phyloP scores from a whole-genome alignment of 2,329 filamentous ascomycete genomes.

The Fusarium guadeloupense region DNA sequence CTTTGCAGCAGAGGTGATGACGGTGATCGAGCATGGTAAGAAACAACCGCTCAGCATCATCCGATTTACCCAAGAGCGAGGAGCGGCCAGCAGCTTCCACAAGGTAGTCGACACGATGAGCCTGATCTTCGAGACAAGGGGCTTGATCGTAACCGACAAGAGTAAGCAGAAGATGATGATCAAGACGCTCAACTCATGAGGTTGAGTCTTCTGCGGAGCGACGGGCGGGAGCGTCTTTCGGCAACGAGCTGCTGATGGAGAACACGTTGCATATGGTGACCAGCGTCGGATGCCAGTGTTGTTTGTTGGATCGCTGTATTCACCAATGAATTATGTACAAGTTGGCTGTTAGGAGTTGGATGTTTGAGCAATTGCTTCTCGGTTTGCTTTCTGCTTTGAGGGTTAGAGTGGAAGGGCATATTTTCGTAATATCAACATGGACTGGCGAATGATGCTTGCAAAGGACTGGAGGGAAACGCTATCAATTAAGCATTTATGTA shows the following conservation, averaged over 20 bases:
- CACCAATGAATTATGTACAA: slow-evolving; percentile 20
- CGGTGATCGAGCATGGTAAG: slow-evolving; percentile 84
- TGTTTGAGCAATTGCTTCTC: slow-evolving; percentile 35
- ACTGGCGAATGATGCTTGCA: slow-evolving; percentile 21
- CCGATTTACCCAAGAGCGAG: slow-evolving; percentile 87
- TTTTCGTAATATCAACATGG: slow-evolving; percentile 20
- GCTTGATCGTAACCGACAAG: slow-evolving; percentile 74
- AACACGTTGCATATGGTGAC: neutral
- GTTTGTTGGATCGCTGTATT: slow-evolving; percentile 19
- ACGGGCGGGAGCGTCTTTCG: neutral
- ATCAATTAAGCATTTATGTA: neutral
- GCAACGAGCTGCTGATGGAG: neutral
- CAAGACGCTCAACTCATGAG: slow-evolving; percentile 67
- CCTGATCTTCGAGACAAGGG: slow-evolving; percentile 70
- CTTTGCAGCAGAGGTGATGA: slow-evolving; percentile 88
- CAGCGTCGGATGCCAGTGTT: neutral
- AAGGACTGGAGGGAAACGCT: neutral
- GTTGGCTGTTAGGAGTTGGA: slow-evolving; percentile 34
- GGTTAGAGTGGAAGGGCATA: slow-evolving; percentile 10
- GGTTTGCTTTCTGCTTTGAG: slow-evolving; percentile 10
- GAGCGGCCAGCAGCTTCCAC: slow-evolving; percentile 90
- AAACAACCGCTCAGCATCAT: slow-evolving; percentile 80
- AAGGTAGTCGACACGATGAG: slow-evolving; percentile 82
- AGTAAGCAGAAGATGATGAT: slow-evolving; percentile 77
- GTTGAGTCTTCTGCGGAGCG: neutral